These are phyloP conservation scores for Neurospora discreta DNA, from an alignment of 495 filamentous ascomycete species.

Conservation along the genomic window DNA sequence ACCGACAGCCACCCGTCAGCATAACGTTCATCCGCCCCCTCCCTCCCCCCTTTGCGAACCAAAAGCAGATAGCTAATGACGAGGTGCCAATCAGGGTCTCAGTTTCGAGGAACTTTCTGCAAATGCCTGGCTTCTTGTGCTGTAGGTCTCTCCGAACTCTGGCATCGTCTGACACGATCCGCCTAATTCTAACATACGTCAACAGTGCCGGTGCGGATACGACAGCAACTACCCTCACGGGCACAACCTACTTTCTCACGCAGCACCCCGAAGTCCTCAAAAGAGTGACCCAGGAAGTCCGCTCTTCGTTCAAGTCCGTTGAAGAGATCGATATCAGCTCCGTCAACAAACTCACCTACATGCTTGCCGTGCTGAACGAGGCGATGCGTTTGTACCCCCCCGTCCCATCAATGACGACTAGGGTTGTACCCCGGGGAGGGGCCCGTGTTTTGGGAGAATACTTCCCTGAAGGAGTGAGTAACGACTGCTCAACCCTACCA, in stretches of 20 bases:
- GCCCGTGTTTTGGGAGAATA: conserved; percentile 31
- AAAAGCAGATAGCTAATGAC: background rate
- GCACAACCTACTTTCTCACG: conserved; percentile 38
- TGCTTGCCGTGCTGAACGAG: conserved; percentile 46
- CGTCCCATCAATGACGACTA: conserved; percentile 27
- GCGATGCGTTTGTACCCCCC: conserved; percentile 46
- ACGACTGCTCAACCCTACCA: background rate
- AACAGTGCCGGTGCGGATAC: conserved; percentile 35
- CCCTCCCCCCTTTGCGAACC: background rate
- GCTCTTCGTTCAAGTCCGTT: conserved; percentile 28
- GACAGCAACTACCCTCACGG: conserved; percentile 40
- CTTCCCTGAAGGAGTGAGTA: conserved; percentile 26
- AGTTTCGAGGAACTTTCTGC: background rate
- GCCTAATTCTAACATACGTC: background rate
- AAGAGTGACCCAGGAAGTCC: conserved; percentile 37
- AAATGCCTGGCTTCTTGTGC: conserved; percentile 5
- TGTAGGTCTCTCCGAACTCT: background rate
- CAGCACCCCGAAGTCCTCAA: conserved; percentile 27
- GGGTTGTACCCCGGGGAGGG: conserved; percentile 33
- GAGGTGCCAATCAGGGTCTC: background rate
- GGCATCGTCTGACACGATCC: background rate
- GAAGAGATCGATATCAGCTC: conserved; percentile 37
- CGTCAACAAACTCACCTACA: conserved; percentile 35
- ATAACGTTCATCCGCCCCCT: background rate
- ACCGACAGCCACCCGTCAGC: background rate